Percentiles rank a stretch among this genome's conserved stretches.
Conservation (phyloP, 140 eudicot species). For the Erigeron philadelphicus region DNA sequence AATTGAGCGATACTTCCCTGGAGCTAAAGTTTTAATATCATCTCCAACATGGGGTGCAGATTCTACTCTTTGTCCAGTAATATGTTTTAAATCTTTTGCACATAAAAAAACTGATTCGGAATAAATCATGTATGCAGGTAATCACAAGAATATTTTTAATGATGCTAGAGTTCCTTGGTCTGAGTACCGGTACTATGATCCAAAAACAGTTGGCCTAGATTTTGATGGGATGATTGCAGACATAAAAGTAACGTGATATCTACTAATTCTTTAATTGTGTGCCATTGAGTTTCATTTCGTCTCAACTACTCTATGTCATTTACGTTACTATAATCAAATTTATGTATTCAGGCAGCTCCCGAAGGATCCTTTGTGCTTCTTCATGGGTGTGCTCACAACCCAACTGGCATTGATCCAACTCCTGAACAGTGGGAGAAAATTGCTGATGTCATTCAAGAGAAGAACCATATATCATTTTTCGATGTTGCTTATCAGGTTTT, state of each 20-base stretch:
- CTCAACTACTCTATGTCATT: background rate
- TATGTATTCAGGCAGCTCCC: conserved; percentile 75
- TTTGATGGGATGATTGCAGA: conserved; percentile 93
- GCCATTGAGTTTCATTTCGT: background rate
- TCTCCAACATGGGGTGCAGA: conserved; percentile 93
- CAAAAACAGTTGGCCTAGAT: conserved; percentile 91
- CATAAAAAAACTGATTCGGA: conserved; percentile 3
- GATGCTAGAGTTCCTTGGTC: conserved; percentile 99
- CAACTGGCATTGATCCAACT: conserved; percentile 98
- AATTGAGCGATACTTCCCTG: conserved; percentile 87
- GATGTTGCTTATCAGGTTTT: conserved; percentile 98
- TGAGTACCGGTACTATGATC: conserved; percentile 93
- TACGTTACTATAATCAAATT: background rate
- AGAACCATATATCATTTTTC: conserved; percentile 83
- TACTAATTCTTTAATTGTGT: background rate
- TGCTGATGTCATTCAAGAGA: conserved; percentile 92
- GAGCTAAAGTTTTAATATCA: conserved; percentile 85
- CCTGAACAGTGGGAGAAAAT: conserved; percentile 87
- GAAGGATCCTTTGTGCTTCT: conserved; percentile 89
- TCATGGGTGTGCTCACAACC: conserved; percentile 99
- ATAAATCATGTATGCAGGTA: conserved; percentile 48
- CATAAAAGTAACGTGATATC: conserved; percentile 56
- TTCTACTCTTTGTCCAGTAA: conserved; percentile 11
- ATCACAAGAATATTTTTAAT: conserved; percentile 93
- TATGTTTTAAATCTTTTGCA: conserved; percentile 8